Evolutionary conservation across 2,329 filamentous ascomycete genomes (phyloP).

Genomic region (Aspergillus sp.): DNA sequence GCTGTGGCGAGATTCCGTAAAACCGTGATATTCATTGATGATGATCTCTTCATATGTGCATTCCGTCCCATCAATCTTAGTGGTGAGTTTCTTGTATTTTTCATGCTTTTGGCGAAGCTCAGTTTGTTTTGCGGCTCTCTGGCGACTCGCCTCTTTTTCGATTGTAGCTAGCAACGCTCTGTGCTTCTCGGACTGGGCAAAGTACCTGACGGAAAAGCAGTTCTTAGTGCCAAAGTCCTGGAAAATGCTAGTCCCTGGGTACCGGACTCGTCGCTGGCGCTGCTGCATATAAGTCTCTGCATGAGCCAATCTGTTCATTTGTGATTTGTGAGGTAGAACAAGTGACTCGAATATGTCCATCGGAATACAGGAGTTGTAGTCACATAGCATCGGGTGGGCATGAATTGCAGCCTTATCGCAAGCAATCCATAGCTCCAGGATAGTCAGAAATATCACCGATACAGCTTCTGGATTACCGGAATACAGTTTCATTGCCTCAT

Average conservation of each 20-base stretch:
- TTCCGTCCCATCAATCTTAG: neutral
- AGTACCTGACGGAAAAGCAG: constrained; percentile 53
- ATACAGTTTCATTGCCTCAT: constrained; percentile 33
- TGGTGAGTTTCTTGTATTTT: constrained; percentile 31
- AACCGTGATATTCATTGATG: neutral
- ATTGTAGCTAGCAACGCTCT: constrained; percentile 41
- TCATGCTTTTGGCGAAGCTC: constrained; percentile 20
- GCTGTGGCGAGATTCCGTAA: constrained; percentile 15
- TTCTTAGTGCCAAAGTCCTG: constrained; percentile 29
- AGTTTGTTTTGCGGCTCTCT: constrained; percentile 28
- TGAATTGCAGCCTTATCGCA: constrained; percentile 50
- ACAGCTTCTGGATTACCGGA: constrained; percentile 42
- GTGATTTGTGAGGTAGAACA: constrained; percentile 19
- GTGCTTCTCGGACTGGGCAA: constrained; percentile 44
- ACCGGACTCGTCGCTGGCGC: constrained; percentile 26
- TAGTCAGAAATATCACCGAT: constrained; percentile 57
- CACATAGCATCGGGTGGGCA: constrained; percentile 41
- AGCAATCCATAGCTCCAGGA: constrained; percentile 60
- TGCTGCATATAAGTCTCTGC: constrained; percentile 51
- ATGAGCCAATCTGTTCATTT: constrained; percentile 20
- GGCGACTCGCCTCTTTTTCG: constrained; percentile 27
- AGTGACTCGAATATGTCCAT: constrained; percentile 17
- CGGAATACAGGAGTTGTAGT: constrained; percentile 52
- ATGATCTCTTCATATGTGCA: constrained; percentile 9
- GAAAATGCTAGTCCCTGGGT: constrained; percentile 37